phyloP scores from a whole-genome alignment of 2,329 filamentous ascomycete species.

The Cytospora paraplurivora region DNA sequence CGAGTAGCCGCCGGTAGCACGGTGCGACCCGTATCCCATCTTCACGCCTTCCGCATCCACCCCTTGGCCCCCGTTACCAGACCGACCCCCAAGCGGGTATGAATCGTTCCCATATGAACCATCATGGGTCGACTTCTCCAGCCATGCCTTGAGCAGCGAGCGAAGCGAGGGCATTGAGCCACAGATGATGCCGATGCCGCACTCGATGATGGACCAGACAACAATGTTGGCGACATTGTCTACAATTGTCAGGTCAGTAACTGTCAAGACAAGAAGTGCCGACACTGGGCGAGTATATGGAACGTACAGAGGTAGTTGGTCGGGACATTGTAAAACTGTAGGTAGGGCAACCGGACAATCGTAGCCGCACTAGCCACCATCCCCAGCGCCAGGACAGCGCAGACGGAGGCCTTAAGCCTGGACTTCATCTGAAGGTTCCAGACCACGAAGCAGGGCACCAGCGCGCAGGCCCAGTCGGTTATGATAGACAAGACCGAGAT shows the following conservation, averaged over 20 bases:
- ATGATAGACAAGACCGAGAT: constrained; percentile 9
- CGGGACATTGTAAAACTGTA: constrained; percentile 6
- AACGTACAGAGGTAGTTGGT: constrained; percentile 13
- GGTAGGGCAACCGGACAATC: constrained; percentile 15
- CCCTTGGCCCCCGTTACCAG: neutral
- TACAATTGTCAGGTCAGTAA: neutral
- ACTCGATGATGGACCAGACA: constrained; percentile 21
- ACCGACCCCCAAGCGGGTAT: neutral
- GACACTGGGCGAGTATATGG: neutral
- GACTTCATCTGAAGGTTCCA: constrained; percentile 17
- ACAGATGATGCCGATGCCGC: constrained; percentile 14
- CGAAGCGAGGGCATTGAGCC: constrained; percentile 20
- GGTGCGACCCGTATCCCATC: constrained; percentile 14
- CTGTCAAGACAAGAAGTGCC: neutral
- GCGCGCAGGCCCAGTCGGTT: constrained; percentile 19
- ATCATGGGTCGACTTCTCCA: constrained; percentile 13
- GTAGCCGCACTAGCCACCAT: constrained; percentile 18
- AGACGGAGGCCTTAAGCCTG: constrained; percentile 16
- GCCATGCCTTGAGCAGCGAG: constrained; percentile 18
- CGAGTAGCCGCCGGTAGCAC: constrained; percentile 3
- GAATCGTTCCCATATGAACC: constrained; percentile 4
- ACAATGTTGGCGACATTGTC: constrained; percentile 20
- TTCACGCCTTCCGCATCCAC: constrained; percentile 4
- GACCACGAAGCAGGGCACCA: constrained; percentile 17
- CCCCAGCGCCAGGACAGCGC: constrained; percentile 16